Percentiles rank a stretch among this genome's conserved stretches.
phyloP scores from a whole-genome alignment of 352 stramenopile genomes.

The Globisporangium echinulatum region DNA sequence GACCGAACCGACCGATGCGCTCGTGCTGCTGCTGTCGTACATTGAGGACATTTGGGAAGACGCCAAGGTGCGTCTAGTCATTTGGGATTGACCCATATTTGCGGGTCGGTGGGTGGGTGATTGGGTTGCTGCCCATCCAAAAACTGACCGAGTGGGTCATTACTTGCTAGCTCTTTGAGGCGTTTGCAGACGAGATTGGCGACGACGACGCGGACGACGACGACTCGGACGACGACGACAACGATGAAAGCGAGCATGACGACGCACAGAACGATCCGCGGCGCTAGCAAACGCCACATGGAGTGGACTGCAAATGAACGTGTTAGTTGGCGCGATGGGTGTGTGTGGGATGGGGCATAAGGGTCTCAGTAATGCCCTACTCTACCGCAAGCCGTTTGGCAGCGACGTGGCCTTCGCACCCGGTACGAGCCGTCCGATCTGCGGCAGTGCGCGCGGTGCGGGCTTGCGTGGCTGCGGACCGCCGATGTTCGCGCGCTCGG shows the following conservation, averaged over 20 bases:
- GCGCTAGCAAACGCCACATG: no score
- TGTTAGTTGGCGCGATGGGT: not conserved
- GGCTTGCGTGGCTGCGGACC: slow-evolving; percentile 1
- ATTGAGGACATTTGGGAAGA: slow-evolving; percentile 63
- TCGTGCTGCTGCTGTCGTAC: slow-evolving; percentile 52
- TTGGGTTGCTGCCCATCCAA: not conserved
- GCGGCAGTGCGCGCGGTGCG: slow-evolving; percentile 9
- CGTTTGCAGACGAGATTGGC: slow-evolving; percentile 20
- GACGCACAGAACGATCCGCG: not conserved
- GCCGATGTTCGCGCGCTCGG: slow-evolving; percentile 10
- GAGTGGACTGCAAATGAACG: no score
- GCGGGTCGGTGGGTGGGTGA: not conserved
- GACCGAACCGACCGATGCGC: slow-evolving; percentile 39
- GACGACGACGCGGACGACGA: slow-evolving; percentile 4
- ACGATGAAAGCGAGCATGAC: slow-evolving; percentile 15
- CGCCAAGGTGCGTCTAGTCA: slow-evolving; percentile 31
- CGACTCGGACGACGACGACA: slow-evolving; percentile 14
- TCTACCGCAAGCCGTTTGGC: slow-evolving; percentile 8
- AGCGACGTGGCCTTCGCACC: slow-evolving; percentile 25
- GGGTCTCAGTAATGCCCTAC: not conserved
- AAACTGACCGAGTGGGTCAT: not conserved
- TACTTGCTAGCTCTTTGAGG: slow-evolving; percentile 23
- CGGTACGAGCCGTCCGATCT: slow-evolving; percentile 52
- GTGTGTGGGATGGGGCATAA: not conserved
- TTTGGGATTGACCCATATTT: no score